A percentile compares a stretch with the other conserved stretches of the same genome.
Evolutionary conservation across 139 green algal genomes (phyloP).

Genomic region (Pseudopediastrum boryanum): DNA sequence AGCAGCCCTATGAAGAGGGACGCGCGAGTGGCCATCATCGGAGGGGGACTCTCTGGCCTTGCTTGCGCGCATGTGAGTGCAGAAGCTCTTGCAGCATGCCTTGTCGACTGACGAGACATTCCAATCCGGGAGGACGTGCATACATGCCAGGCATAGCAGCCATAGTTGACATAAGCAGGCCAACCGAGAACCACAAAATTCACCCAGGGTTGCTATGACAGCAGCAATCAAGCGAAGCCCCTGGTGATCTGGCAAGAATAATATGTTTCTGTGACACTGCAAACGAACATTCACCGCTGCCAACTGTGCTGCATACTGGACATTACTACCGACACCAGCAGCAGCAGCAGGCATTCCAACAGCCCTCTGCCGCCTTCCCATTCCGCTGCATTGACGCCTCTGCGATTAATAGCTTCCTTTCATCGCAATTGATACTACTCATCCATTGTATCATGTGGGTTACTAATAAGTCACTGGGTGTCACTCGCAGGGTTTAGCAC

Average conservation of each 20-base stretch:
- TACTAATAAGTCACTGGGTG: background rate
- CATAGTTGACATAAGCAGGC: slow-evolving; percentile 38
- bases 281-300: too few relatives aligned
- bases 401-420: background rate
- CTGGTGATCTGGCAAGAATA: too few relatives aligned
- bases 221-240: too few relatives aligned
- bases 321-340: background rate
- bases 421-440: background rate
- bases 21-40: slow-evolving; percentile 68
- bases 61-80: slow-evolving; percentile 50
- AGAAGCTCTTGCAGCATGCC: background rate
- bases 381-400: background rate
- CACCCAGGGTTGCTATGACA: background rate
- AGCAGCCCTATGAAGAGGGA: slow-evolving; percentile 14
- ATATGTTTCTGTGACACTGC: too few relatives aligned
- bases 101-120: background rate
- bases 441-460: background rate
- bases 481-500: slow-evolving; percentile 9
- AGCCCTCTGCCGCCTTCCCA: background rate
- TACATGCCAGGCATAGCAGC: background rate
- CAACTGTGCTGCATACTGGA: slow-evolving; percentile 19
- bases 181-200: background rate
- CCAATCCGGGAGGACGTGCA: too few relatives aligned
- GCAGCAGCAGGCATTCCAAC: background rate
- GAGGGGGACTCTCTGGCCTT: slow-evolving; percentile 69